Conservation (phyloP, 306 rosid species). For the Trichosanthes cucumerina region DNA sequence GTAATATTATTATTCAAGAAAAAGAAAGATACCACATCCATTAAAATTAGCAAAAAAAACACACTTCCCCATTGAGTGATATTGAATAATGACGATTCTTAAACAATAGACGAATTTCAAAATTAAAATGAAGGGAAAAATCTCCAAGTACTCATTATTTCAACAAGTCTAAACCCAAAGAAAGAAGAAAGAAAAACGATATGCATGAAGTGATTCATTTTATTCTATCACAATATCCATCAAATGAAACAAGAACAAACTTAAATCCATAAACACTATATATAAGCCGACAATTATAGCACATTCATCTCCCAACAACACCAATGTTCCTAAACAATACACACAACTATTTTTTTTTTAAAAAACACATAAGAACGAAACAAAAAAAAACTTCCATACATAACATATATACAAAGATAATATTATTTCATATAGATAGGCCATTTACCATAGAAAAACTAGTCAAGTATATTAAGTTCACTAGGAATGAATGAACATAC, state of each 20-base stretch:
- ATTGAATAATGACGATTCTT: too few species aligned
- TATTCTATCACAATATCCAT: neutral
- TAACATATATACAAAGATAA: neutral
- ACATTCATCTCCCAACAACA: neutral
- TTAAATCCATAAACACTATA: neutral
- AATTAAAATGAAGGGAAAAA: too few species aligned
- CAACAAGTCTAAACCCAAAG: too few species aligned
- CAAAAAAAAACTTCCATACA: neutral
- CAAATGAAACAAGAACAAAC: neutral
- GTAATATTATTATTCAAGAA: too few species aligned
- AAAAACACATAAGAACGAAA: neutral
- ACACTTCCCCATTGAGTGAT: too few species aligned
- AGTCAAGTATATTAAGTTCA: neutral
- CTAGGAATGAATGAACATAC: neutral
- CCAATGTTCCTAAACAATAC: neutral
- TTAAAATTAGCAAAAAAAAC: too few species aligned
- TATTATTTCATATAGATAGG: neutral
- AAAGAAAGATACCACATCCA: too few species aligned
- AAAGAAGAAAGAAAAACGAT: too few species aligned
- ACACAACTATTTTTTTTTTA: too few species aligned
- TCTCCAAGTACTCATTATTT: too few species aligned
- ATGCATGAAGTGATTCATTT: neutral
- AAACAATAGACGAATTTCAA: too few species aligned
- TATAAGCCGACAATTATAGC: neutral
- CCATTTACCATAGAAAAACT: neutral